Evolutionary conservation across 73 alveolate species (phyloP), one percentile per base, ranked within the genome.

Genomic region (Paramecium sonneborni): DNA sequence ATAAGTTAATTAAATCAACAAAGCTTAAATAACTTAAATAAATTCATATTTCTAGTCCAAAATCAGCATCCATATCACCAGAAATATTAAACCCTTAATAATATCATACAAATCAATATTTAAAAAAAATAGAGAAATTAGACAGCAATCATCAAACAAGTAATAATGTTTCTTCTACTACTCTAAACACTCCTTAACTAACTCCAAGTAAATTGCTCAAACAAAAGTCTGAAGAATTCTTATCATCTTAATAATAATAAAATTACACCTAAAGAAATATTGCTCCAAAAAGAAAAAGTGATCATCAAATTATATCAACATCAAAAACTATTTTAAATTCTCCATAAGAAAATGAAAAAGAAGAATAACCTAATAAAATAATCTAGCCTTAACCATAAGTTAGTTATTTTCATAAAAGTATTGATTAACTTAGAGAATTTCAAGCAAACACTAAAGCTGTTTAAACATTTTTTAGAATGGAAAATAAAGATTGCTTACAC

Each of bases 381-480:
- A 62, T 15, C 20, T n/a, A 21, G 24, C 7, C 84, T 11, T 62
- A 62, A 32, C 84, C 39, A 1, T 62, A 26, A 62, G 84, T 62
- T 30, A 62, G 84, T 62, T 26, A 62, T 30, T 62, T 30, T 32
- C 44, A 26, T 30, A 62, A 62, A 62, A 62, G 84, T 12, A 62
- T 62, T 7, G 84, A 62, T 62, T 30, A 62, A 62, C 44, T 62
- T 12, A 62, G 84, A 26, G 84, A 62, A 62, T 62, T 62, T 15
- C 44, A 62, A 62, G 84, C 84, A 62, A 62, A 62, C 5, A 30
- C 84, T 10, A 62, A 62, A 62, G 84, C 84, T 11, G 84, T 62
- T 30, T 12, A 62, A 32, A 62, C 84, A 24, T 62, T 62, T 62
- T 62, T 62, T 1, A 62, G 84, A 32, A 62, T 62, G 84, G 84